Conservation (phyloP, 139 green algal genomes). For the Astrephomene gubernaculifera region DNA sequence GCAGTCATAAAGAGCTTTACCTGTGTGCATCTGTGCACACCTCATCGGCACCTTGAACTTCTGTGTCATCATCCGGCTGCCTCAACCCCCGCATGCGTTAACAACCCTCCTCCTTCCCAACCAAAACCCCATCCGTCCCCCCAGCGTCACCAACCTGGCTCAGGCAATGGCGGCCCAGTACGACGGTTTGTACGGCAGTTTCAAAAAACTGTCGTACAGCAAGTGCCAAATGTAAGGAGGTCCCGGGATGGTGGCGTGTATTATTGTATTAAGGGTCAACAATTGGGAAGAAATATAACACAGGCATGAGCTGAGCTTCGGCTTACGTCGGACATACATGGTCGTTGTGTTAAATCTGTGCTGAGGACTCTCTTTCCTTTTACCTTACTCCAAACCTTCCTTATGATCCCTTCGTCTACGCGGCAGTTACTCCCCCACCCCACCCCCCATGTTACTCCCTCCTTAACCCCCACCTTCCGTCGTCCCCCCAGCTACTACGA, state of each 20-base stretch:
- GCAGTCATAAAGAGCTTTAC: not conserved
- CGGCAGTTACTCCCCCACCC: not conserved
- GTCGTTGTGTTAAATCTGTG: not conserved
- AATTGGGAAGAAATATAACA: not conserved
- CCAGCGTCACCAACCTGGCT: not conserved
- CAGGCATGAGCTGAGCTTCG: no score
- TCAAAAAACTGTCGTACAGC: constrained; percentile 9
- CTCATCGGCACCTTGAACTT: not conserved
- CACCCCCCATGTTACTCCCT: not conserved
- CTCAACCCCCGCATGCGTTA: no score
- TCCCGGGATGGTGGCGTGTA: not conserved
- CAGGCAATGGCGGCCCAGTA: not conserved
- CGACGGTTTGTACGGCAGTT: constrained; percentile 1
- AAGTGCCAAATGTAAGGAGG: not conserved
- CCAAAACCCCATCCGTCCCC: not conserved
- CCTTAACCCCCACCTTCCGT: not conserved
- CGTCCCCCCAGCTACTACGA: constrained; percentile 7
- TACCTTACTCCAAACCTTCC: not conserved
- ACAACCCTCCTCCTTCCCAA: not conserved
- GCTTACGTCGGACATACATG: not conserved
- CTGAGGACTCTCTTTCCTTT: not conserved
- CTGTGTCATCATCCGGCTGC: not conserved
- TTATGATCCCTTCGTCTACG: not conserved
- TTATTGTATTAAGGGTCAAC: not conserved
- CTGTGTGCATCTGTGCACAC: not conserved